These are phyloP conservation scores for Venturiaceae sp. DNA, from an alignment of 2,329 filamentous ascomycete genomes.

Conservation along the genomic window DNA sequence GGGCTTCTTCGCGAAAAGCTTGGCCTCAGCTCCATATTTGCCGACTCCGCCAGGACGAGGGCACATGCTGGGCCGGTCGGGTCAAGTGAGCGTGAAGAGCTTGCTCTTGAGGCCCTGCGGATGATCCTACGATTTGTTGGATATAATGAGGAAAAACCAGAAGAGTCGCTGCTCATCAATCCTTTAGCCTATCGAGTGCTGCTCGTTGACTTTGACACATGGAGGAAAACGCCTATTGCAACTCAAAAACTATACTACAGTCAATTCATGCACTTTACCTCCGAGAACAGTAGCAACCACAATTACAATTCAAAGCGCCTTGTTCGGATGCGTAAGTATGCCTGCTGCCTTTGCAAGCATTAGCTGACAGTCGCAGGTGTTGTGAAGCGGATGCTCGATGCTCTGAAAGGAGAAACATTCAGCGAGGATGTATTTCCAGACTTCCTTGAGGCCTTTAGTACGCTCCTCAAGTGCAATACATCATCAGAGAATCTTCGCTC, in stretches of 20 bases:
- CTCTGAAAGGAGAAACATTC: conserved; percentile 76
- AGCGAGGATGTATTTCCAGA: conserved; percentile 60
- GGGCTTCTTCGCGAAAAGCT: conserved; percentile 78
- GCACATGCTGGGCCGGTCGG: conserved; percentile 21
- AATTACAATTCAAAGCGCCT: conserved; percentile 85
- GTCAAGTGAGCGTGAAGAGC: conserved; percentile 37
- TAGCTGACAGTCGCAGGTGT: conserved; percentile 49
- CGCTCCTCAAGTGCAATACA: conserved; percentile 69
- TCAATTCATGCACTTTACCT: conserved; percentile 78
- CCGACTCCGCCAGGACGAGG: conserved; percentile 32
- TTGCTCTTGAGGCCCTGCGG: conserved; percentile 56
- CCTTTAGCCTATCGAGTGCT: conserved; percentile 88
- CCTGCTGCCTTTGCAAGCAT: conserved; percentile 28
- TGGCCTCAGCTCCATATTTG: conserved; percentile 38
- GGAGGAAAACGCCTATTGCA: conserved; percentile 66
- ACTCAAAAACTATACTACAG: conserved; percentile 87
- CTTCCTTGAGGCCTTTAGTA: conserved; percentile 71
- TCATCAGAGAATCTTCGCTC: conserved; percentile 79
- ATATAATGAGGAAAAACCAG: conserved; percentile 68
- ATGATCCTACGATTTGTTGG: conserved; percentile 80
- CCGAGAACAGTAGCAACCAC: conserved; percentile 76
- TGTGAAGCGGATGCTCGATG: conserved; percentile 81
- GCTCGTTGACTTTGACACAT: conserved; percentile 86
- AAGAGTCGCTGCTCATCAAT: conserved; percentile 90
- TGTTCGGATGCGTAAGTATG: conserved; percentile 68